A percentile compares a stretch with the other conserved stretches of the same genome.
Conservation (phyloP, 1,284 basidiomycete genomes). For the Ceratobasidium papillatum region DNA sequence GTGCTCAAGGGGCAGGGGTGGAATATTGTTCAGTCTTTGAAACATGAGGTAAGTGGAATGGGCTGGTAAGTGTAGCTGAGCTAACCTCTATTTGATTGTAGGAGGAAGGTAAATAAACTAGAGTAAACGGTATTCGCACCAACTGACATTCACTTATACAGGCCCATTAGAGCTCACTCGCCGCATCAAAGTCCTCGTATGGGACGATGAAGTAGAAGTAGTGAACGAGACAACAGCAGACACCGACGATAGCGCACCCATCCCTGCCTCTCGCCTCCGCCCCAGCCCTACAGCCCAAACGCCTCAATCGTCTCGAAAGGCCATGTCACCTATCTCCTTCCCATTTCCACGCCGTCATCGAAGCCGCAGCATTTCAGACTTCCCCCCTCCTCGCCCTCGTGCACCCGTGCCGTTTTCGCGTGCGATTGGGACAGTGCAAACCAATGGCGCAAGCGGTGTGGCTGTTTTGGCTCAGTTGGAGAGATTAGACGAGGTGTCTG, state of each 20-base stretch:
- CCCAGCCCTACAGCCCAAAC: slow-evolving; percentile 62
- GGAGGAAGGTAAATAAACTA: slow-evolving; percentile 63
- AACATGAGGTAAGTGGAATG: slow-evolving; percentile 66
- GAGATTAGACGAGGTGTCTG: slow-evolving; percentile 78
- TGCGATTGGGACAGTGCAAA: slow-evolving; percentile 67
- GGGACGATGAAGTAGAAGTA: slow-evolving; percentile 86
- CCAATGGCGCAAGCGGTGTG: slow-evolving; percentile 81
- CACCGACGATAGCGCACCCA: slow-evolving; percentile 33
- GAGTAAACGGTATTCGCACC: background rate
- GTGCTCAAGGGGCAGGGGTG: slow-evolving; percentile 93
- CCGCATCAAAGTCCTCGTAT: slow-evolving; percentile 77
- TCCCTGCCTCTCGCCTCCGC: slow-evolving; percentile 50
- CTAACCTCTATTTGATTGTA: slow-evolving; percentile 47
- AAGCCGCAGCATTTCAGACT: slow-evolving; percentile 56
- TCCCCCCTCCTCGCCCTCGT: slow-evolving; percentile 71
- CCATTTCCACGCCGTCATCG: slow-evolving; percentile 58
- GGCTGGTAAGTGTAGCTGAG: slow-evolving; percentile 37
- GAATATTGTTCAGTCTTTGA: slow-evolving; percentile 86
- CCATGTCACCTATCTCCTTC: slow-evolving; percentile 51
- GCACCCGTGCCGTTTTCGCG: slow-evolving; percentile 76
- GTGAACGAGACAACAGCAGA: slow-evolving; percentile 57
- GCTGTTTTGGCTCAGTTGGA: slow-evolving; percentile 83
- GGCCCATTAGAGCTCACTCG: slow-evolving; percentile 86
- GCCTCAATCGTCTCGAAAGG: slow-evolving; percentile 39
- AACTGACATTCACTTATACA: slow-evolving; percentile 47